phyloP scores from a whole-genome alignment of 331 rosid species.

The Erythrophleum ivorense region DNA sequence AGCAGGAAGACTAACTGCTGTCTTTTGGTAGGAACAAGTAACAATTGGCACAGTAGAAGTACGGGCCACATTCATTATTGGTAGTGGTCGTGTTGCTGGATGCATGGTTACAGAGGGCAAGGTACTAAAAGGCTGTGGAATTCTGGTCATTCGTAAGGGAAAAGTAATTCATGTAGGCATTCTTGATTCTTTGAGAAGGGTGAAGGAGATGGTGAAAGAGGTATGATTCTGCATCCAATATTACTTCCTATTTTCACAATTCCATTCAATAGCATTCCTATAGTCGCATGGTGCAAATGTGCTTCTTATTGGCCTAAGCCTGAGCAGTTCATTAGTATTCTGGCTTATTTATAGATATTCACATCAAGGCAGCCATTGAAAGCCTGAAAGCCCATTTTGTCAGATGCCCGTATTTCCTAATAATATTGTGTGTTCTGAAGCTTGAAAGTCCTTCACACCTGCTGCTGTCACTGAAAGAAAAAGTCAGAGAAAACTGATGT shows the following conservation, averaged over 20 bases:
- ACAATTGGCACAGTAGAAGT: conserved; percentile 83
- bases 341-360: background rate
- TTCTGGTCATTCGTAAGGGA: conserved; percentile 79
- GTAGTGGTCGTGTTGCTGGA: conserved; percentile 95
- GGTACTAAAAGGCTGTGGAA: conserved; percentile 74
- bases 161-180: conserved; percentile 62
- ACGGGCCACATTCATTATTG: conserved; percentile 86
- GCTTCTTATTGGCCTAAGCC: too few species aligned
- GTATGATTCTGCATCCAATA: conserved; percentile 48
- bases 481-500: too few species aligned
- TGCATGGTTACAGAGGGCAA: conserved; percentile 92
- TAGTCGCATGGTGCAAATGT: too few species aligned
- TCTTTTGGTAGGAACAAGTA: conserved; percentile 72
- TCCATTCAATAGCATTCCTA: background rate
- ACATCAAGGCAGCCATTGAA: background rate
- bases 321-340: background rate
- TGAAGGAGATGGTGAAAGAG: conserved; percentile 93
- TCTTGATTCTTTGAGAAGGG: conserved; percentile 91
- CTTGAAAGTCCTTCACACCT: background rate
- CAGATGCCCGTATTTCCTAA: background rate
- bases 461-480: too few species aligned
- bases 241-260: conserved; percentile 4
- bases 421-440: background rate
- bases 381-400: background rate
- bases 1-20: conserved; percentile 33